Percentiles rank a stretch among this genome's conserved stretches.
Evolutionary conservation across 1,139 yeast genomes (phyloP).

Genomic region (Protomyces pachydermus): DNA sequence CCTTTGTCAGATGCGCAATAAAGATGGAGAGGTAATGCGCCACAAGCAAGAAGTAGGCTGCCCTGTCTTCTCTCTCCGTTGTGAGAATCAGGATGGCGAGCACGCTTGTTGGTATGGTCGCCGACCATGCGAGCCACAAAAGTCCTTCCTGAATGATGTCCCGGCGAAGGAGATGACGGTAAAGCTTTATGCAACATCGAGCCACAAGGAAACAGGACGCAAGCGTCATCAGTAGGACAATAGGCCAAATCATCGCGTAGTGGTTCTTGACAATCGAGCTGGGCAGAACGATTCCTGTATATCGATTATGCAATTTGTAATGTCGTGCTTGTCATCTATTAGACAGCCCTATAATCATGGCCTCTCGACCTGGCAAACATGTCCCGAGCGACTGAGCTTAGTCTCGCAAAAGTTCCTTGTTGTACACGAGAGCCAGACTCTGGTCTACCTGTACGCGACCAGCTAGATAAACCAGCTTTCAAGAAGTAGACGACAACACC

Average conservation of each 20-base stretch:
- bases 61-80: background rate
- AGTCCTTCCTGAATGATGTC: background rate
- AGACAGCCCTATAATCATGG: background rate
- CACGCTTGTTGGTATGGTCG: background rate
- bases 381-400: too few relatives aligned
- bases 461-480: background rate
- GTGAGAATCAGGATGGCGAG: background rate
- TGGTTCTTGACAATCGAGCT: background rate
- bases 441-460: background rate
- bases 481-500: constrained; percentile 6
- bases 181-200: background rate
- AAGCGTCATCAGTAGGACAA: background rate
- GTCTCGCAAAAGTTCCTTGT: background rate
- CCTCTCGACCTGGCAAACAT: background rate
- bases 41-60: background rate
- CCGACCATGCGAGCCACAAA: background rate
- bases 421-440: background rate
- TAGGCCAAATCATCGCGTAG: background rate
- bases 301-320: background rate
- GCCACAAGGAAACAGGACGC: background rate
- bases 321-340: background rate
- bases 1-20: background rate
- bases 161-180: background rate
- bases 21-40: background rate
- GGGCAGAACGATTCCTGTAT: background rate